phyloP scores from a whole-genome alignment of 495 filamentous ascomycete species.

The Bryoglossum gracile region DNA sequence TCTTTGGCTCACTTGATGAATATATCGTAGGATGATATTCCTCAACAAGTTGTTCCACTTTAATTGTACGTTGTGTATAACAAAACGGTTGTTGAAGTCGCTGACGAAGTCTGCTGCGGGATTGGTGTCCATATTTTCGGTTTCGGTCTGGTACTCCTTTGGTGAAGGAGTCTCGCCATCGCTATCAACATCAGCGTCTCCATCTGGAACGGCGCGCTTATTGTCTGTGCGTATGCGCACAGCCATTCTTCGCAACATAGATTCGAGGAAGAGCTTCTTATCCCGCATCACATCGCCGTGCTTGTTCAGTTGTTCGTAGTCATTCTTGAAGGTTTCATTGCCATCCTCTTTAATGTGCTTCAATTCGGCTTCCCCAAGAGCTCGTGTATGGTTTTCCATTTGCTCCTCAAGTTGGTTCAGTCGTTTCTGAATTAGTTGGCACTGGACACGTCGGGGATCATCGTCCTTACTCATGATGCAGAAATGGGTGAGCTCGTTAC shows the following conservation, averaged over 20 bases:
- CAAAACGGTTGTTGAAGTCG: constrained; percentile 97
- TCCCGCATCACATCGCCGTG: constrained; percentile 63
- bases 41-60: constrained; percentile 97
- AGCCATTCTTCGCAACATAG: constrained; percentile 62
- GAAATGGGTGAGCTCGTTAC: constrained; percentile 82
- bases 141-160: constrained; percentile 14
- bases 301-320: constrained; percentile 60
- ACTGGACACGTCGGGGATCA: constrained; percentile 84
- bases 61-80: constrained; percentile 92
- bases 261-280: constrained; percentile 70
- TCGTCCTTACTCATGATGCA: constrained; percentile 94
- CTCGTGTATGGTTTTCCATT: constrained; percentile 59
- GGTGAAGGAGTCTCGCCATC: constrained; percentile 16
- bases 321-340: constrained; percentile 43
- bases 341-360: constrained; percentile 48
- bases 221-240: constrained; percentile 43
- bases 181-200: constrained; percentile 31
- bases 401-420: constrained; percentile 72
- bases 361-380: constrained; percentile 58
- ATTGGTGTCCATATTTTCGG: constrained; percentile 20
- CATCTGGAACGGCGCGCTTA: constrained; percentile 37
- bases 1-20: constrained; percentile 93
- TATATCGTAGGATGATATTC: constrained; percentile 94
- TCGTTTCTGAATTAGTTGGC: constrained; percentile 72
- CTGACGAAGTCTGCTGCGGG: constrained; percentile 22